Base-by-base conservation (phyloP, 441 rosid species). In the Pelargonium citronellum region DNA sequence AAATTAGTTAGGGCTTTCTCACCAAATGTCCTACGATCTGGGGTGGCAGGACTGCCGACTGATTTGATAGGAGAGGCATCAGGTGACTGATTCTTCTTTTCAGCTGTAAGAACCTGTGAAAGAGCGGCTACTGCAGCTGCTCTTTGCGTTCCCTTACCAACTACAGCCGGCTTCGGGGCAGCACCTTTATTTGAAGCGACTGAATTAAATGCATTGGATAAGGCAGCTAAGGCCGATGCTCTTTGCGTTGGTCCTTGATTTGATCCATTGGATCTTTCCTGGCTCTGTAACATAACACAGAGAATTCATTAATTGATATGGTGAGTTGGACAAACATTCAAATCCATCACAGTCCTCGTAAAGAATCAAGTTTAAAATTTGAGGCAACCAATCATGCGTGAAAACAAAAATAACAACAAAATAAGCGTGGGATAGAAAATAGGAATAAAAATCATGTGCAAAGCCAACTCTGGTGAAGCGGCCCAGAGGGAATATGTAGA, bases 81-180 rank as follows among this genome's bases (percentile, higher is more conserved):
- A 13, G 91, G 90, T 10, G 94, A 81, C 81, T 71, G 79, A 74
- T 77, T 83, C 75, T 81, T 87, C 88, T 87, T 87, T 77, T 93
- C 99, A 64, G 97, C 98, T 27, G 87, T 87, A 74, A 96, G 98
- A 76, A 93, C 98, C 34, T 86, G 82, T 6, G 98, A 96, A 73
- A 96, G 95, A 80, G 97, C 99, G 55, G 99, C 99, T 55, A 92
- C 96, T 39, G 99, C 99, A 66, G 99, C 99, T 53, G 97, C 96
- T 80, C 96, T 91, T 75, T 96, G 99, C 20, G 98, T 89, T 72
- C 94, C 96, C 78, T 80, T 91, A 66, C 89, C 69, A 0, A 74
- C 44, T 55, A 81, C 84, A 41, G 80, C 63, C 71, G 88, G 60
- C 90, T 75, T 96, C 69, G 84, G 71, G 74, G 87, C 27, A 20